Evolutionary conservation across 1,284 basidiomycete species (phyloP).

Genomic region (Cryptococcus jaspeensis): DNA sequence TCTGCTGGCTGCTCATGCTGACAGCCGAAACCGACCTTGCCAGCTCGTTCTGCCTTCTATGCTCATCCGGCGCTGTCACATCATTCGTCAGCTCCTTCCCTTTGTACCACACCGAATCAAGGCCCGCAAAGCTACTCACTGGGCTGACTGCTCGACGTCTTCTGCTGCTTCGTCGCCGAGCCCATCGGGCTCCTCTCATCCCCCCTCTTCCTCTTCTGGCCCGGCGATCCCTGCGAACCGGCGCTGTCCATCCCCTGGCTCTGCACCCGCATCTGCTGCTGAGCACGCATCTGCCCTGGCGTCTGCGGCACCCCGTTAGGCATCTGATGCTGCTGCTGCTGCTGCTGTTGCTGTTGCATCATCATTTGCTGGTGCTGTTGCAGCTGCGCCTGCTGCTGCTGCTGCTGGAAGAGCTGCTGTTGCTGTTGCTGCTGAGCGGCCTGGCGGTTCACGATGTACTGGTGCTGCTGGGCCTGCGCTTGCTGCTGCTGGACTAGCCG

Average conservation of each 20-base stretch:
- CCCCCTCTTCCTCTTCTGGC: slow-evolving; percentile 16
- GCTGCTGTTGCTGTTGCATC: slow-evolving; percentile 7
- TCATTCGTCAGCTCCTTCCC: neutral
- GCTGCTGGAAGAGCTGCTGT: slow-evolving; percentile 8
- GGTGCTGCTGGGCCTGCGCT: slow-evolving; percentile 3
- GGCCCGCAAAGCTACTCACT: no score
- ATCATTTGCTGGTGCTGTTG: slow-evolving; percentile 8
- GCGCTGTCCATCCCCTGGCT: neutral
- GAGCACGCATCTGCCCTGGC: neutral
- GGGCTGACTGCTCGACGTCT: slow-evolving; percentile 14
- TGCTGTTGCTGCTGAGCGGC: slow-evolving; percentile 7
- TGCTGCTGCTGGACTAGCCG: slow-evolving; percentile 11
- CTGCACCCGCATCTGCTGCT: neutral
- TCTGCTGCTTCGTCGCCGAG: slow-evolving; percentile 14
- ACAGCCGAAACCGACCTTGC: slow-evolving; percentile 16
- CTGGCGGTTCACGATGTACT: slow-evolving; percentile 4
- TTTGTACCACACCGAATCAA: no score
- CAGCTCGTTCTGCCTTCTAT: slow-evolving; percentile 25
- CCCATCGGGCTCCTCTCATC: slow-evolving; percentile 14
- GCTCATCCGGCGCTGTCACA: slow-evolving; percentile 24
- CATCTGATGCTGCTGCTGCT: neutral
- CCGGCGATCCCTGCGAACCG: slow-evolving; percentile 11
- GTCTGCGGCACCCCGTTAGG: neutral
- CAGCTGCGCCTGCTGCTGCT: slow-evolving; percentile 5
- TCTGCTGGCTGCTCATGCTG: slow-evolving; percentile 6